These are phyloP conservation scores for Pseudocercospora cruenta DNA, from an alignment of 2,329 filamentous ascomycete species.

Conservation along the genomic window DNA sequence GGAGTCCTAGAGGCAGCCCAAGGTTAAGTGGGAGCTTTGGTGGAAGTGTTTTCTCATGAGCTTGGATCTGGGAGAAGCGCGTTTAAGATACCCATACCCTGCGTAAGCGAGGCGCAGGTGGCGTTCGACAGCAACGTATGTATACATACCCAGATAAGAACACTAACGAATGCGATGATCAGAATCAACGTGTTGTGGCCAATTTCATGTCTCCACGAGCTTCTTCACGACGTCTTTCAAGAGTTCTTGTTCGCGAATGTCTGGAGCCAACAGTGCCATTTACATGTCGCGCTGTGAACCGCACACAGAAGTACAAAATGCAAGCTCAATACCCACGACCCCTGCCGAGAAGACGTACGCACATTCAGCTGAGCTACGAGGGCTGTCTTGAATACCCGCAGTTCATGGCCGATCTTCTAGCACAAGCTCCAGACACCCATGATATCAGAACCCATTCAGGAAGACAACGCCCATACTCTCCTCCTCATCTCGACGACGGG, in stretches of 20 bases:
- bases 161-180: slow-evolving; percentile 2
- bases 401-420: background rate
- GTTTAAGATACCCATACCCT: slow-evolving; percentile 2
- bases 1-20: slow-evolving; percentile 49
- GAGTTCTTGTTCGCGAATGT: too few relatives aligned
- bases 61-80: background rate
- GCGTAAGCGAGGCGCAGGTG: background rate
- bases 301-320: too few relatives aligned
- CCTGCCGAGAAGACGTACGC: background rate
- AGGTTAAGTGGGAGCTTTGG: slow-evolving; percentile 21
- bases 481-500: too few relatives aligned
- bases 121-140: background rate
- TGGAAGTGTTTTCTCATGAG: slow-evolving; percentile 23
- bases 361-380: background rate
- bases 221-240: too few relatives aligned
- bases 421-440: too few relatives aligned
- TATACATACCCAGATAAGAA: background rate
- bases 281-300: too few relatives aligned
- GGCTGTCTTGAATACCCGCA: background rate
- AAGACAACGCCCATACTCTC: too few relatives aligned
- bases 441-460: too few relatives aligned
- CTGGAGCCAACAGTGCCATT: too few relatives aligned
- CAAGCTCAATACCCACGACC: background rate
- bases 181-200: background rate
- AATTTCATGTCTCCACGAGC: background rate